Conservation (phyloP, 495 filamentous ascomycete species). For the Viridothelium virens region DNA sequence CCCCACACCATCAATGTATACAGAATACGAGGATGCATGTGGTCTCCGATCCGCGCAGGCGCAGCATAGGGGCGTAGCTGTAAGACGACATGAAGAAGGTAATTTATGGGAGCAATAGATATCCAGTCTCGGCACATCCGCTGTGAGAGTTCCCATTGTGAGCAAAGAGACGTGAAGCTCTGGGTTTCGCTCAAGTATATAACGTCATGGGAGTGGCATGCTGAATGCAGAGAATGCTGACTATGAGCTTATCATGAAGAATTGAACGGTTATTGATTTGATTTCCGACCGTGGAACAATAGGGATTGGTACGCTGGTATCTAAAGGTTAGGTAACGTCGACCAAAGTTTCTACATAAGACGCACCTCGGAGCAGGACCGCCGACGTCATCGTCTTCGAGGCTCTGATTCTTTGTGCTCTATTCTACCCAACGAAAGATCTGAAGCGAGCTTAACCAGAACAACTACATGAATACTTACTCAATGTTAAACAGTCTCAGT, state of each 20-base stretch:
- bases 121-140: constrained; percentile 29
- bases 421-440: too few relatives aligned
- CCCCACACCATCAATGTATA: constrained; percentile 41
- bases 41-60: constrained; percentile 39
- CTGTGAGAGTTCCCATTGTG: constrained; percentile 40
- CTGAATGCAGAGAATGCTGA: too few relatives aligned
- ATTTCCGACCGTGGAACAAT: too few relatives aligned
- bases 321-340: too few relatives aligned
- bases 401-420: not conserved
- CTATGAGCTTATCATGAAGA: too few relatives aligned
- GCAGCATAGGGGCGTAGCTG: constrained; percentile 37
- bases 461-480: too few relatives aligned
- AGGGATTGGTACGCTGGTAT: too few relatives aligned
- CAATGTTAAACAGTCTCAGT: too few relatives aligned
- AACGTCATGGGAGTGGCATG: not conserved
- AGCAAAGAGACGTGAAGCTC: constrained; percentile 30
- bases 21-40: constrained; percentile 33
- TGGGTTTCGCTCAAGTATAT: constrained; percentile 25
- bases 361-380: not conserved
- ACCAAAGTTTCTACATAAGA: too few relatives aligned
- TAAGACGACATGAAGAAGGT: constrained; percentile 39
- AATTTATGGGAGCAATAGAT: constrained; percentile 41
- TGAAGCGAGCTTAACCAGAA: too few relatives aligned
- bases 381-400: not conserved
- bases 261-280: too few relatives aligned